Base-by-base conservation (phyloP, 2,329 filamentous ascomycete species). In the Seiridium cupressi region DNA sequence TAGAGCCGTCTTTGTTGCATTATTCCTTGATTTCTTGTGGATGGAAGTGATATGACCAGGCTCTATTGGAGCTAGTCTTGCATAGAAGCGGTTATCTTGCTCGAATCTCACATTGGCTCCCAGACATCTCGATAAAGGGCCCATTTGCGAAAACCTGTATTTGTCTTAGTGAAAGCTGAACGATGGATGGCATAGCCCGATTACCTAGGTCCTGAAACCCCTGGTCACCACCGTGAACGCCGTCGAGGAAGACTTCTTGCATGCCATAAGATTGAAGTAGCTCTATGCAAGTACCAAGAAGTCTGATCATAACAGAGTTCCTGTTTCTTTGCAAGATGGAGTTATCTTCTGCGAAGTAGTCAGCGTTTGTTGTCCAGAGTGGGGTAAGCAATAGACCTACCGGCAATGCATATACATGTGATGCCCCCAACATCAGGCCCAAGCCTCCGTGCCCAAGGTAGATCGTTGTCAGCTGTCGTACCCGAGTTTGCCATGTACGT, bases 331-430 rank as follows among this genome's bases (percentile, higher is more conserved):
- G 73, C 64, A 76, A 74, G 13, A 76, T 74, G 3, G 75, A 71
- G 61, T 79, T 74, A 18, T 78, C 76, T 53, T 82, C 80, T 83
- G 26, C 44, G 31, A 26, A 36, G 46, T 49, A 44, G 38, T 51
- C 8, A 26, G 31, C 46, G n/a, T 18, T 18, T 8, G 13, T 48
- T 32, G n/a, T 8, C 13, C 8, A 32, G 8, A 8, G 8, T 18
- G 8, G n/a, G 7, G 13, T 10, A 18, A 32, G 46, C n/a, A 48
- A 32, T 42, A 13, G 36, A 10, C 81, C 62, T 69, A 85, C 85
- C 81, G 68, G 76, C 73, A 63, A 87, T 80, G 70, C 82, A 87
- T 57, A 87, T 81, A 69, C 85, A 88, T n/a, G 84, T 81, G 42
- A 85, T 79, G 34, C 85, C 85, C 51, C 84, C 85, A 47, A 85